These are phyloP conservation scores for Keithomyces neogunnii DNA, from an alignment of 2,329 filamentous ascomycete genomes.

Conservation along the genomic window DNA sequence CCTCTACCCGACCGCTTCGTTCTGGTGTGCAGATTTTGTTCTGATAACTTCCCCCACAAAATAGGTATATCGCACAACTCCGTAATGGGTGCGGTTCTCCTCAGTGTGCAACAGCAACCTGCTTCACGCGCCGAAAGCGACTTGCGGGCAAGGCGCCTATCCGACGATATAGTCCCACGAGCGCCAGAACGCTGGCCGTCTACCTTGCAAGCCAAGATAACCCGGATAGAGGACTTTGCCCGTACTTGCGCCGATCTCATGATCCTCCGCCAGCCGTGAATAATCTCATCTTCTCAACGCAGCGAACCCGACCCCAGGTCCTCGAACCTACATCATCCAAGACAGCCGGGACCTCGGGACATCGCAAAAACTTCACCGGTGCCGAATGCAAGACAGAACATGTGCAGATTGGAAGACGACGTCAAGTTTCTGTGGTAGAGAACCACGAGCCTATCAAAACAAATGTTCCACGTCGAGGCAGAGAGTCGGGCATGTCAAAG, in stretches of 20 bases:
- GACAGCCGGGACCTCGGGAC: neutral
- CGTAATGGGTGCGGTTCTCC: conserved; percentile 66
- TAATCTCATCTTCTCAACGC: conserved; percentile 36
- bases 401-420: neutral
- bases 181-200: conserved; percentile 71
- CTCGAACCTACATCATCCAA: conserved; percentile 2
- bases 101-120: conserved; percentile 66
- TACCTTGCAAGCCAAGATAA: conserved; percentile 76
- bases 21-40: neutral
- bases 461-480: neutral
- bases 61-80: conserved; percentile 73
- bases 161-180: conserved; percentile 71
- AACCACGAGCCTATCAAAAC: neutral
- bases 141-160: conserved; percentile 59
- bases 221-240: conserved; percentile 62
- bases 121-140: conserved; percentile 68
- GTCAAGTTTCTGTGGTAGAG: neutral
- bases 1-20: no score
- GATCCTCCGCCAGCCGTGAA: conserved; percentile 36
- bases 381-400: conserved; percentile 1
- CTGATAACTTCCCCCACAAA: neutral
- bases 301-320: conserved; percentile 9
- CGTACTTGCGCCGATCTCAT: conserved; percentile 33
- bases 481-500: neutral
- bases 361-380: neutral